phyloP scores from a whole-genome alignment of 2,329 filamentous ascomycete genomes.

The Fusarium longipes region DNA sequence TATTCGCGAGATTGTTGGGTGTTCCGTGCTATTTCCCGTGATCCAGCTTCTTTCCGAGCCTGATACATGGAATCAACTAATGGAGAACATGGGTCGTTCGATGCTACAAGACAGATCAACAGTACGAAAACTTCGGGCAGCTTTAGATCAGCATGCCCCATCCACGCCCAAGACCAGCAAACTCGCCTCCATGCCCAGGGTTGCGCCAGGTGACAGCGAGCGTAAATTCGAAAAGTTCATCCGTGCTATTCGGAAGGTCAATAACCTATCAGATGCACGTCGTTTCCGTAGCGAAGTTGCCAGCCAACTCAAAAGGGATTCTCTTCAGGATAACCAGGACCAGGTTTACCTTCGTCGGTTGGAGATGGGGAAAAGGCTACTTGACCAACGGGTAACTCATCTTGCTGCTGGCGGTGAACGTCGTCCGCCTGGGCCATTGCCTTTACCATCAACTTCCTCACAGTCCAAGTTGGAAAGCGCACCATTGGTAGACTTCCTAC shows the following conservation, averaged over 20 bases:
- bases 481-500: constrained; percentile 84
- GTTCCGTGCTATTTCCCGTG: constrained; percentile 86
- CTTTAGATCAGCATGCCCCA: constrained; percentile 92
- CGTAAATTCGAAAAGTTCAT: constrained; percentile 95
- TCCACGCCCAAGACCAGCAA: constrained; percentile 75
- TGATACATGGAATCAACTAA: constrained; percentile 96
- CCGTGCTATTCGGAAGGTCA: constrained; percentile 85
- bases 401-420: constrained; percentile 76
- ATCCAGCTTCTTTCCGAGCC: constrained; percentile 86
- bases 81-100: constrained; percentile 87
- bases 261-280: constrained; percentile 91
- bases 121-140: constrained; percentile 89
- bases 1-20: constrained; percentile 90
- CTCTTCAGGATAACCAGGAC: constrained; percentile 81
- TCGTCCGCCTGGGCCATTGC: constrained; percentile 45
- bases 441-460: constrained; percentile 42
- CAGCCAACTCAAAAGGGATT: constrained; percentile 90
- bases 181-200: constrained; percentile 77
- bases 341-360: constrained; percentile 87
- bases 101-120: constrained; percentile 96
- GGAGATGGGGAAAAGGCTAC: constrained; percentile 88
- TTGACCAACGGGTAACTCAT: constrained; percentile 89
- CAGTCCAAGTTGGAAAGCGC: constrained; percentile 78
- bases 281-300: constrained; percentile 92
- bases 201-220: constrained; percentile 87